Conservation (phyloP, 306 rosid genomes). For the Castanopsis chinensis region DNA sequence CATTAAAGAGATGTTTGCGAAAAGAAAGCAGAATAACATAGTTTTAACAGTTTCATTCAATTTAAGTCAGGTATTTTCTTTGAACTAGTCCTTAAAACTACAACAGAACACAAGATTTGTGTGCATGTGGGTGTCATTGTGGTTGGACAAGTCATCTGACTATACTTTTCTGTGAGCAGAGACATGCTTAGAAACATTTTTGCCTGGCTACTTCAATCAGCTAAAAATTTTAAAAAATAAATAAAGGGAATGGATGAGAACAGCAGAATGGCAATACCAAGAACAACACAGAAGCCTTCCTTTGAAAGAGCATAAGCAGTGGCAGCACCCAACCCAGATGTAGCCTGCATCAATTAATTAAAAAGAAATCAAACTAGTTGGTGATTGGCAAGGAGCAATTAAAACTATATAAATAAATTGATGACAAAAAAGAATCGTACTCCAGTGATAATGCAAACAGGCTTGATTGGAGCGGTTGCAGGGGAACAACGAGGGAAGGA, state of each 20-base stretch:
- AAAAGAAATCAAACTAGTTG: not conserved
- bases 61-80: too few relatives aligned
- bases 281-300: slow-evolving; percentile 67
- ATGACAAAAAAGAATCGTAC: slow-evolving; percentile 29
- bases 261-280: slow-evolving; percentile 40
- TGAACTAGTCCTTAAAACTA: too few relatives aligned
- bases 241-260: not conserved
- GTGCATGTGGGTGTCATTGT: not conserved
- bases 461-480: slow-evolving; percentile 24
- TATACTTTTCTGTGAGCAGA: not conserved
- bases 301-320: slow-evolving; percentile 67
- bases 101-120: too few relatives aligned
- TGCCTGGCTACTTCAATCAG: too few relatives aligned
- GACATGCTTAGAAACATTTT: not conserved
- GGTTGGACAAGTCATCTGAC: not conserved
- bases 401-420: not conserved
- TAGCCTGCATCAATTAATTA: slow-evolving; percentile 50
- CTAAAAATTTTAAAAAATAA: too few relatives aligned
- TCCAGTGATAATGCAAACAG: slow-evolving; percentile 82
- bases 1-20: too few relatives aligned
- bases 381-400: slow-evolving; percentile 1
- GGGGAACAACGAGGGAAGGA: slow-evolving; percentile 40
- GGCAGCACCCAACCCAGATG: slow-evolving; percentile 87
- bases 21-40: too few relatives aligned
- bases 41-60: too few relatives aligned